Base-by-base conservation (phyloP, 371 early-diverging fungal genomes). In the Rhizopus sp. region DNA sequence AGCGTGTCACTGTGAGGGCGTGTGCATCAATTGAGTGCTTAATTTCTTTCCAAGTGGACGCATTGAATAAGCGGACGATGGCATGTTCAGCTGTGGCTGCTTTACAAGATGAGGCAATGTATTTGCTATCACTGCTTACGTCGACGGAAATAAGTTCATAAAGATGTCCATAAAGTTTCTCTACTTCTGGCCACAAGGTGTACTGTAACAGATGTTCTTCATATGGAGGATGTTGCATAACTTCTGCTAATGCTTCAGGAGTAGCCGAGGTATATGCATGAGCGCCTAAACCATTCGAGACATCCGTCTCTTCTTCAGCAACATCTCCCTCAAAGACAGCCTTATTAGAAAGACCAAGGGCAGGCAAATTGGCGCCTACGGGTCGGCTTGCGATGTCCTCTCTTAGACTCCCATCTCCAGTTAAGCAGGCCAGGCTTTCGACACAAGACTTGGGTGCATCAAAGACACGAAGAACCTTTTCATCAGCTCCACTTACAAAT, bases 151-250 rank as follows among this genome's bases (percentile, higher is more conserved):
- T 83, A 12, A 95, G 64, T 66, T 97, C 98, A 67, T 90, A 97
- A 2, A 89, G 91, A 73, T 98, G 98, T 15, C 97, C 98, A 70
- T 96, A 83, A 64, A 97, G 78, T 66, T 97, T 96, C 55, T 95
- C 91, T 3, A 88, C 80, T 80, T 98, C 98, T 3, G 97, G 96
- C 98, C 98, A 98, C 16, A 98, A 77, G n/a, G 97, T 95, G 61
- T 88, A 83, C 54, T 93, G 93, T 55, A 90, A 58, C 48, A 96
- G 78, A 53, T 90, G 87, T 59, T 95, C 94, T 76, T 96, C 96
- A 51, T 92, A 86, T 15, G 96, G 97, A 40, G 93, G 94, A 30
- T 81, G 83, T 1, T 64, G 59, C 77, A 84, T 71, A 13, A 78
- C 70, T 52, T 86, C 78, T 10, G 69, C 50, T 7, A 85, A 61